phyloP scores from a whole-genome alignment of 2,329 filamentous ascomycete genomes.

The Corynespora cassiicola region DNA sequence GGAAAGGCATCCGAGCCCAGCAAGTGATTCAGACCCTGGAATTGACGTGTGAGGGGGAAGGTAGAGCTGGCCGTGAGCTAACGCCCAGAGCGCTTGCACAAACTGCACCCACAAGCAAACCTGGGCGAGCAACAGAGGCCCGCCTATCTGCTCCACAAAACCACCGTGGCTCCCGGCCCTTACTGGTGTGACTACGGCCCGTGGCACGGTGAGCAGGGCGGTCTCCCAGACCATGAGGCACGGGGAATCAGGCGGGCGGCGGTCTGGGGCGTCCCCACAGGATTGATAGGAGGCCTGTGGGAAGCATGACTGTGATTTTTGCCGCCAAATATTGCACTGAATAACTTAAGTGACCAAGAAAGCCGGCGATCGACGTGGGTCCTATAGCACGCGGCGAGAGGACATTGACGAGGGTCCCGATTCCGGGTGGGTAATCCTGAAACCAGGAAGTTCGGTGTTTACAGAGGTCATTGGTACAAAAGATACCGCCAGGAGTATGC shows the following conservation, averaged over 20 bases:
- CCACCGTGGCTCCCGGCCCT: conserved; percentile 9
- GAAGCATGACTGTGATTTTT: conserved; percentile 16
- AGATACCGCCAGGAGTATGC: conserved; percentile 14
- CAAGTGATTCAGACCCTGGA: conserved; percentile 16
- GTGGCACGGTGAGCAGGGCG: conserved; percentile 26
- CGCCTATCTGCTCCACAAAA: conserved; percentile 12
- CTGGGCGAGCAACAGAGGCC: conserved; percentile 15
- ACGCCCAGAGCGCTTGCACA: conserved; percentile 10
- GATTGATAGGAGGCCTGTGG: conserved; percentile 12
- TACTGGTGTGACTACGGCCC: conserved; percentile 14
- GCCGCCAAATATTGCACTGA: conserved; percentile 18
- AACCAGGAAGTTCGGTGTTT: conserved; percentile 21
- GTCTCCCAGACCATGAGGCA: conserved; percentile 18
- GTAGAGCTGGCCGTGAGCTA: conserved; percentile 15
- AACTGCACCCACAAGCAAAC: conserved; percentile 24
- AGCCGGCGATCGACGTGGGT: conserved; percentile 27
- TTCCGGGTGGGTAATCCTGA: conserved; percentile 24
- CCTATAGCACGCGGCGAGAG: conserved; percentile 27
- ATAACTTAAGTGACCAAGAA: conserved; percentile 10
- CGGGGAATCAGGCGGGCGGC: conserved; percentile 24
- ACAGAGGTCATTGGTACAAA: conserved; percentile 19
- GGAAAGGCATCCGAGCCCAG: conserved; percentile 14
- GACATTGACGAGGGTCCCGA: conserved; percentile 18
- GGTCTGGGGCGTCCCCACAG: conserved; percentile 17
- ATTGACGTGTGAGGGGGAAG: conserved; percentile 22